Base-by-base conservation (phyloP, 192 early-diverging fungal genomes). In the Umbelopsis ramanniana region DNA sequence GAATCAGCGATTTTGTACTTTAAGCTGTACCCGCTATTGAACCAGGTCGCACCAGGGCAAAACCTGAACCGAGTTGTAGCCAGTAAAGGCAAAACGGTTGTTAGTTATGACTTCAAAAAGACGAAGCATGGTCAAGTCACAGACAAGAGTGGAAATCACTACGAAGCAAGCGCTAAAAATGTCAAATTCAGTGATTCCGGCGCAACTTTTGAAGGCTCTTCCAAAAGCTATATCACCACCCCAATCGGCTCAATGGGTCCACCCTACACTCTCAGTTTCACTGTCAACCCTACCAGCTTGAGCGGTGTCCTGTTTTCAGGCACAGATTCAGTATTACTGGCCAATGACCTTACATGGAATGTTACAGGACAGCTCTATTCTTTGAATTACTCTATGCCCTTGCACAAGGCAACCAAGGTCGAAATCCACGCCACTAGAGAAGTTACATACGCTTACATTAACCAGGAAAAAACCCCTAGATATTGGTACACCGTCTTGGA, bases 361-460 rank as follows among this genome's bases (percentile, higher is more conserved):
- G 67, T 45, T 19, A 68, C 67, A 8, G 67, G 67, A 2, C 40
- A 45, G 24, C 26, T 68, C 12, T 68, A 68, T 33, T 26, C 67
- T 0, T 21, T 68, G 10, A 68, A 68, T 8, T 68, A 68, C 43
- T 15, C 45, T 3, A n/a, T 68, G n/a, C 67, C 67, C 12, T 15
- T 68, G 12, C 47, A 68, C 26, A 68, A 68, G 67, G 67, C n/a
- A 68, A 68, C 67, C 5, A 9, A 46, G 8, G 67, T 68, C 14
- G 67, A 68, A 48, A 68, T 68, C 45, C 67, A 68, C 46, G 67
- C 67, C 67, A 68, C 67, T 17, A 24, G 67, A 46, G 67, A 68
- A 9, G 10, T n/a, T 11, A 68, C 67, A 4, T 68, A 23, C 9
- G 67, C 67, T 46, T 68, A 68, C 45, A 68, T 68, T 21, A 14